Evolutionary conservation across 2,329 filamentous ascomycete genomes (phyloP).

Genomic region (Claviceps pusilla): DNA sequence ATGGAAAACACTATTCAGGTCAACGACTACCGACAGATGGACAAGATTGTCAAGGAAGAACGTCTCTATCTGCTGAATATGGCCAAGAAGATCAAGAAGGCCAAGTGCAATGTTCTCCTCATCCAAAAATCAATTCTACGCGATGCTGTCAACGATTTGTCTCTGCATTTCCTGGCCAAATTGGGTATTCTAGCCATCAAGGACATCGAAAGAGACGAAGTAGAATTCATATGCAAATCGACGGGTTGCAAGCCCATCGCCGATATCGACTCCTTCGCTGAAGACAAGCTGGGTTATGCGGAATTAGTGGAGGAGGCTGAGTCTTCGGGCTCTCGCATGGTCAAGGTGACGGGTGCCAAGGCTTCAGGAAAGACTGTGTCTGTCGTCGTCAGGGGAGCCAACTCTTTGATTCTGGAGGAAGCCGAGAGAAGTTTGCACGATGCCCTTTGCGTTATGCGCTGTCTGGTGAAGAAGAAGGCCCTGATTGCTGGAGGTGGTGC

Average conservation of each 20-base stretch:
- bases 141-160: constrained; percentile 94
- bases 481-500: constrained; percentile 93
- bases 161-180: constrained; percentile 92
- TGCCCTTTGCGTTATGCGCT: constrained; percentile 91
- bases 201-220: constrained; percentile 96
- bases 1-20: constrained; percentile 99
- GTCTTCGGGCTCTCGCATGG: constrained; percentile 74
- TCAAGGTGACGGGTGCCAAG: constrained; percentile 89
- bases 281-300: constrained; percentile 90
- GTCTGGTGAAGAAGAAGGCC: constrained; percentile 98
- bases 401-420: constrained; percentile 87
- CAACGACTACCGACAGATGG: constrained; percentile 99
- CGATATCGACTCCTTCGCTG: constrained; percentile 94
- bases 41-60: constrained; percentile 99
- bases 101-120: constrained; percentile 95
- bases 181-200: constrained; percentile 92
- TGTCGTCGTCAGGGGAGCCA: constrained; percentile 86
- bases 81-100: constrained; percentile 99
- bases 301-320: constrained; percentile 89
- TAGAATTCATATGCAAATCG: constrained; percentile 98
- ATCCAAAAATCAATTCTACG: constrained; percentile 98
- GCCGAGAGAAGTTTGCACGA: constrained; percentile 94
- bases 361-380: constrained; percentile 76
- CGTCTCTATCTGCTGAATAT: constrained; percentile 95
- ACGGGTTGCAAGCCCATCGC: constrained; percentile 98